Conservation (phyloP, 768 basidiomycete genomes). For the Saitozyma podzolica region DNA sequence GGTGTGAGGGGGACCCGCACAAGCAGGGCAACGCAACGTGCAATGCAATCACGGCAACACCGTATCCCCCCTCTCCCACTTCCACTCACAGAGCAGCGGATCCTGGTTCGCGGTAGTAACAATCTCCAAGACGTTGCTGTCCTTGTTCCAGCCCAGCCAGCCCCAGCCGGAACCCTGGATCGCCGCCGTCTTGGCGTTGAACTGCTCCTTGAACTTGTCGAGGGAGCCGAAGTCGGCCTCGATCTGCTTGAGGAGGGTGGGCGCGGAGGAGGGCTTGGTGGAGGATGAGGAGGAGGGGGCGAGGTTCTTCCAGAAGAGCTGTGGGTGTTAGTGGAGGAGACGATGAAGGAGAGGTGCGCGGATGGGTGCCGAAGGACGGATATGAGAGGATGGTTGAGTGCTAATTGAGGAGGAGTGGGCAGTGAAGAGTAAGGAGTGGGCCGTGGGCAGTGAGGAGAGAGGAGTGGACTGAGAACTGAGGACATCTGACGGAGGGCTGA, state of each 20-base stretch:
- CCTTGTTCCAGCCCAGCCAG: slow-evolving; percentile 79
- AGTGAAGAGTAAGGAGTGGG: background rate
- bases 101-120: slow-evolving; percentile 96
- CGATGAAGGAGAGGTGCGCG: background rate
- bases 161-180: slow-evolving; percentile 97
- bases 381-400: background rate
- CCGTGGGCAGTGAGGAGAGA: too few relatives aligned
- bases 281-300: slow-evolving; percentile 65
- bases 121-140: slow-evolving; percentile 75
- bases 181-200: slow-evolving; percentile 78
- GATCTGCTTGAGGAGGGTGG: slow-evolving; percentile 59
- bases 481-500: too few relatives aligned
- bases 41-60: background rate
- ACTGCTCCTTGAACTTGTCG: slow-evolving; percentile 72
- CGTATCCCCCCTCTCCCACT: background rate
- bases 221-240: slow-evolving; percentile 64
- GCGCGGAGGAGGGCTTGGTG: slow-evolving; percentile 63
- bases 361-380: slow-evolving; percentile 63
- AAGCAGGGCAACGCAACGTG: too few relatives aligned
- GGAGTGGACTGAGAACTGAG: too few relatives aligned
- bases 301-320: slow-evolving; percentile 94
- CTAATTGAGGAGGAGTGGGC: background rate
- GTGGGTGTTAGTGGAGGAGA: background rate
- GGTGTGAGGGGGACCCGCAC: too few relatives aligned
- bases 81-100: slow-evolving; percentile 64